Conservation (phyloP, 2,329 filamentous ascomycete species). For the Trichoderma sp. region DNA sequence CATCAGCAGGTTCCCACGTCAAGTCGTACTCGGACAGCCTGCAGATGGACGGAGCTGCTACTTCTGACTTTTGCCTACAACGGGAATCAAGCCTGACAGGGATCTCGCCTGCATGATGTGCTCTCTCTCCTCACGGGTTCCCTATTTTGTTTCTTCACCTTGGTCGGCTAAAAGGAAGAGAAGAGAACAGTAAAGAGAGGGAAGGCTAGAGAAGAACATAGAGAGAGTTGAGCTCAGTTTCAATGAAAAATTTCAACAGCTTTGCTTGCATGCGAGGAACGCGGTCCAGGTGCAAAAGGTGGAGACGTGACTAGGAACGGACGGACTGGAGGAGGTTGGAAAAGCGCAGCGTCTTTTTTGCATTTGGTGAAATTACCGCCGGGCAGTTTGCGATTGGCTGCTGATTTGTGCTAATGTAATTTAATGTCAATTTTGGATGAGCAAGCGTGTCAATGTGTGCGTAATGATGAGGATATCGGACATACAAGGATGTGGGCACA, state of each 20-base stretch:
- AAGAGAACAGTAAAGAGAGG: not conserved
- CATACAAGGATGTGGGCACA: not conserved
- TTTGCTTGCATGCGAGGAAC: slow-evolving; percentile 14
- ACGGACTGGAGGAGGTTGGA: slow-evolving; percentile 12
- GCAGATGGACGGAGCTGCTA: slow-evolving; percentile 1
- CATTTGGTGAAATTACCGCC: not conserved
- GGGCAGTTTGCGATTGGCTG: not conserved
- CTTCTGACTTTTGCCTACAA: slow-evolving; percentile 1
- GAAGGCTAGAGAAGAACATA: not conserved
- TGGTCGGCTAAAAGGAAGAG: not conserved
- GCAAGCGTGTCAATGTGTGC: not conserved
- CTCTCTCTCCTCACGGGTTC: not conserved
- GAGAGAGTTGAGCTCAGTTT: not conserved
- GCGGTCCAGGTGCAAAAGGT: slow-evolving; percentile 16
- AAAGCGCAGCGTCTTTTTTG: not conserved
- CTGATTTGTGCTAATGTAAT: not conserved
- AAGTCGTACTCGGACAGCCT: not conserved
- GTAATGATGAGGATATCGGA: not conserved
- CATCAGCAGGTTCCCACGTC: not conserved
- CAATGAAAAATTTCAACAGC: not conserved
- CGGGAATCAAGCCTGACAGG: slow-evolving; percentile 8
- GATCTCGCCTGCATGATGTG: not conserved
- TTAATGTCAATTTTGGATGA: not conserved
- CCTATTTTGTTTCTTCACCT: not conserved
- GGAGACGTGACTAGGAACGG: slow-evolving; percentile 19